Percentiles rank a stretch among this genome's conserved stretches.
These are phyloP conservation scores for Cyberlindnera lachancei DNA, from an alignment of 805 yeast species.

Conservation along the genomic window DNA sequence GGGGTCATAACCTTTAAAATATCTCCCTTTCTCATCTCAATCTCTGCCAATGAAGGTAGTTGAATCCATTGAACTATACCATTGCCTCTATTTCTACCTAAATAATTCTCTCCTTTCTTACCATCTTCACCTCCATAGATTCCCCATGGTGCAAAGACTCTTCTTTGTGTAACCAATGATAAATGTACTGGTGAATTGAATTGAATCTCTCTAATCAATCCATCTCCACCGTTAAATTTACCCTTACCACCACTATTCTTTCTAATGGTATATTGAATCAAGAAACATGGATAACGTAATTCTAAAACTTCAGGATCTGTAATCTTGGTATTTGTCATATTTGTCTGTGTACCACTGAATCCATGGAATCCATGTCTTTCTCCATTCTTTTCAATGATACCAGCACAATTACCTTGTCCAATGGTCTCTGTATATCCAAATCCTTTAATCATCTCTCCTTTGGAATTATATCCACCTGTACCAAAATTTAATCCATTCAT, in stretches of 20 bases:
- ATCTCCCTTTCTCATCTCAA: constrained; percentile 31
- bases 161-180: constrained; percentile 42
- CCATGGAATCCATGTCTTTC: constrained; percentile 55
- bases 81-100: constrained; percentile 26
- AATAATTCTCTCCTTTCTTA: constrained; percentile 36
- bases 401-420: constrained; percentile 51
- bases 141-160: constrained; percentile 49
- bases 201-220: constrained; percentile 42
- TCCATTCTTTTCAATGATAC: constrained; percentile 49
- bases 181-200: constrained; percentile 34
- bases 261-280: constrained; percentile 39
- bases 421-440: constrained; percentile 51
- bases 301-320: constrained; percentile 51
- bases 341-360: constrained; percentile 46
- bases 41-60: constrained; percentile 27
- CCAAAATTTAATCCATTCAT: constrained; percentile 54
- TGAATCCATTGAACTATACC: constrained; percentile 28
- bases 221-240: constrained; percentile 42
- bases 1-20: constrained; percentile 32
- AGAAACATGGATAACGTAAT: constrained; percentile 42
- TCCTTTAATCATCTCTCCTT: constrained; percentile 36
- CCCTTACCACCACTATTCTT: constrained; percentile 43
- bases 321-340: constrained; percentile 46
- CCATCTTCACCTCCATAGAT: constrained; percentile 47
- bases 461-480: constrained; percentile 32